Base-by-base conservation (phyloP, 345 rosid genomes). In the Populus deltoides region DNA sequence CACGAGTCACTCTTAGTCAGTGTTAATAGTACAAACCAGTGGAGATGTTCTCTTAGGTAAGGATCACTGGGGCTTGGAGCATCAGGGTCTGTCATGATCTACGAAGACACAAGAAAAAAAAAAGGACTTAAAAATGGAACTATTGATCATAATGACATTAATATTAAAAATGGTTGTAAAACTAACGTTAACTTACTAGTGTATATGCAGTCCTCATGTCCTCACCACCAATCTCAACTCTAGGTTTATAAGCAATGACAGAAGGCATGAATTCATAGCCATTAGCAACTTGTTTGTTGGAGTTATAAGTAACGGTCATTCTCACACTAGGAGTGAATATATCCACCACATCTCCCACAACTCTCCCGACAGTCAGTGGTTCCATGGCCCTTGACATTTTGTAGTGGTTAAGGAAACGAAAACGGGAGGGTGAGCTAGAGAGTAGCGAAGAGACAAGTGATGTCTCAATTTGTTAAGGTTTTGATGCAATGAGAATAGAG, bases 61-160 rank as follows among this genome's bases (percentile, higher is more conserved):
- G 99, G 97, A 80, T 92, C 91, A 69, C 98, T 93, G 57, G 98
- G 99, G 83, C 98, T 90, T 71, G 99, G 99, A 66, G 95, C 94
- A 83, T 95, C 99, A 1, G 99, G 99, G 85, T 95, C 98, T 17
- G 89, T 88, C 99, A 93, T 86, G 75, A 95, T 86, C 97, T 94
- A 80, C 70, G 29, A 68, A 67, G 11, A 75, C 4, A 76, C 27
- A 31, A 63, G 39, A 70, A 22, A 0, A 71, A 4, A 68, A 29
- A 53, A 20, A 49, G 7, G 74, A 57, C 62, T 57, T 57, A 1
- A 9, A n/a, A 10, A 9, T n/a, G 24, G 25, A n/a, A 57, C 27
- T 57, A n/a, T 2, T 55, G 25, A 22, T 55, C 11, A 2, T 22
- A 22, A 8, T 55, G 62, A 41, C 25, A 22, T 55, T 22, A 8